Evolutionary conservation across 768 basidiomycete genomes (phyloP).

Genomic region (Lentinula detonsa): DNA sequence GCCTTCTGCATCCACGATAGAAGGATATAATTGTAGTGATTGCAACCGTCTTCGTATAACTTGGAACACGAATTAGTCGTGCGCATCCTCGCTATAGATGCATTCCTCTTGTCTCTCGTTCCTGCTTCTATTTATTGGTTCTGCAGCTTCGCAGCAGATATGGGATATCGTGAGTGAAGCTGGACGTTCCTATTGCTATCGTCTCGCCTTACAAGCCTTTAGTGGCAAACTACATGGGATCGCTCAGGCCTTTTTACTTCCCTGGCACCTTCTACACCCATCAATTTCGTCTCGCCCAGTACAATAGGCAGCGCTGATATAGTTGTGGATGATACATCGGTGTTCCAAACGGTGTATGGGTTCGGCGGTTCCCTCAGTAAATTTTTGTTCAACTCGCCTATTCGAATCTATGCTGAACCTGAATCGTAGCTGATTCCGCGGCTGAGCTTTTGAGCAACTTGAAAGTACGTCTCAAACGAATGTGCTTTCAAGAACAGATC

Average conservation of each 20-base stretch:
- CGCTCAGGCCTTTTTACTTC: slow-evolving; percentile 46
- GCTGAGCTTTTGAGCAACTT: slow-evolving; percentile 54
- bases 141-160: slow-evolving; percentile 41
- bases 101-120: background rate
- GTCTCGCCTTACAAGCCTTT: background rate
- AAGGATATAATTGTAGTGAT: background rate
- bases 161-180: slow-evolving; percentile 40
- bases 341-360: slow-evolving; percentile 61
- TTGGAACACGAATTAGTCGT: background rate
- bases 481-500: background rate
- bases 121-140: slow-evolving; percentile 10
- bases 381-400: slow-evolving; percentile 9
- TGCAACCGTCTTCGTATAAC: background rate
- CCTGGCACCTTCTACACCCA: slow-evolving; percentile 36
- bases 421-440: slow-evolving; percentile 59
- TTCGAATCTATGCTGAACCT: background rate
- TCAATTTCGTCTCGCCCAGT: slow-evolving; percentile 56
- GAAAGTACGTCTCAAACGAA: slow-evolving; percentile 40
- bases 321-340: slow-evolving; percentile 42
- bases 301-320: slow-evolving; percentile 57
- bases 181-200: background rate
- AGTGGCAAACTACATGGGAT: slow-evolving; percentile 63
- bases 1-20: background rate
- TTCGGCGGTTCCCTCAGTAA: slow-evolving; percentile 65
- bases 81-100: background rate